Evolutionary conservation across 345 rosid species (phyloP), one percentile per base, ranked within the genome.

Genomic region (Populus alba): DNA sequence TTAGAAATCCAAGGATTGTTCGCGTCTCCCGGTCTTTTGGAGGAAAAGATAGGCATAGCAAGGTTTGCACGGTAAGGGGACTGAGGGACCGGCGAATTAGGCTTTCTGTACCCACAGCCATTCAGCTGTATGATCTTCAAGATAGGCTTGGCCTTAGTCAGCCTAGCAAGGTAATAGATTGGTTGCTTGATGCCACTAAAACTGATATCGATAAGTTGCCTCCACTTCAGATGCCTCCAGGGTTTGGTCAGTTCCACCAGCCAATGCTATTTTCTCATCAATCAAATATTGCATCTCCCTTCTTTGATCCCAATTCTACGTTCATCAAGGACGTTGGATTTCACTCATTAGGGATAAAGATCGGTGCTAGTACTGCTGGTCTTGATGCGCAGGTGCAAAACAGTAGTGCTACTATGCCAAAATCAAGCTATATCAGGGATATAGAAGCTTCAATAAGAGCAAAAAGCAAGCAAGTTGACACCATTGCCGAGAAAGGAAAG

Each of bases 1-100:
- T 95, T 75, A 82, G 97, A 37, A 93, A 95, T 61, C 99, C 99
- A 18, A 91, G 99, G 85, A 95, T 95, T 5, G 98, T 93, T 1
- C 83, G 99, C 4, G 99, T 91, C 10, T 92, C 98, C 0, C 89
- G 95, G n/a, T 72, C 92, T 12, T 93, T 92, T 20, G 99, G 99
- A 73, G 96, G 99, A 8, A 95, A 95, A 87, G 99, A 95, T 66
- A 90, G 99, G 91, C 99, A 95, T 43, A 92, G 98, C 87, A 95
- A 95, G 82, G 99, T 95, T 13, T 95, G 95, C 85, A 95, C 99
- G 1, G 73, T 93, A 16, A 91, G 97, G 78, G 99, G 99, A 55
- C 82, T 95, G 66, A 87, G 95, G 73, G 99, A 95, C 84, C 25
- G 99, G 65, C 80, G 99, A 78, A 95, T 95, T 71, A 85, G 99